phyloP scores from a whole-genome alignment of 371 early-diverging fungal genomes.

The Mycotypha africana region DNA sequence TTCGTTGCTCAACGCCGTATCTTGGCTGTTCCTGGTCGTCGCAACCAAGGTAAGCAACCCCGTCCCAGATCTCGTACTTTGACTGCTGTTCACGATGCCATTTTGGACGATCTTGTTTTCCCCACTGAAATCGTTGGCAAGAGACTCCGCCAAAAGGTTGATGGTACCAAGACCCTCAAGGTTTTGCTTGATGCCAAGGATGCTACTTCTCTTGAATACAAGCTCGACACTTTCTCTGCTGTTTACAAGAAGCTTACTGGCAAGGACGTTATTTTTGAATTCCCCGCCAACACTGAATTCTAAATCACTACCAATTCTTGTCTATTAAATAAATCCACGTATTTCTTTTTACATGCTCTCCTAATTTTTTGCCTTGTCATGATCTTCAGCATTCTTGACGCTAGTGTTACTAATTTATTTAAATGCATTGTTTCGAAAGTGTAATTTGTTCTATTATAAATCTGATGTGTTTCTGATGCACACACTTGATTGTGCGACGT shows the following conservation, averaged over 20 bases:
- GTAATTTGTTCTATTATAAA: too few relatives aligned
- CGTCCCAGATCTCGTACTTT: slow-evolving; percentile 95
- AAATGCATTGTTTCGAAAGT: too few relatives aligned
- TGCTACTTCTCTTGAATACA: slow-evolving; percentile 93
- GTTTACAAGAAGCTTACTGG: slow-evolving; percentile 95
- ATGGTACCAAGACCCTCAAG: slow-evolving; percentile 90
- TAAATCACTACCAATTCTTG: too few relatives aligned
- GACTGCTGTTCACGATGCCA: slow-evolving; percentile 91
- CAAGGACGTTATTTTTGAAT: slow-evolving; percentile 96
- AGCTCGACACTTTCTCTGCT: slow-evolving; percentile 94
- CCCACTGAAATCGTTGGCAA: slow-evolving; percentile 97
- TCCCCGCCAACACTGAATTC: slow-evolving; percentile 59
- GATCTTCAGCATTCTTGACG: too few relatives aligned
- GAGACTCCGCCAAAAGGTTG: slow-evolving; percentile 92
- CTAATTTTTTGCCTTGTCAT: too few relatives aligned
- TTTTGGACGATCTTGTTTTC: slow-evolving; percentile 94
- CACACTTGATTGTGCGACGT: too few relatives aligned
- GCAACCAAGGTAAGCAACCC: slow-evolving; percentile 78
- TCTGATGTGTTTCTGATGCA: too few relatives aligned
- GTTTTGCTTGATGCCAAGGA: slow-evolving; percentile 96
- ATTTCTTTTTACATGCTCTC: not conserved
- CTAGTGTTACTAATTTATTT: too few relatives aligned
- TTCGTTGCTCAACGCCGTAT: slow-evolving; percentile 94
- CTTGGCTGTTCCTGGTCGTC: slow-evolving; percentile 85
- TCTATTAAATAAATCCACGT: too few relatives aligned